Evolutionary conservation across 768 basidiomycete genomes (phyloP), one percentile per base, ranked within the genome.

Genomic region (Terana coerulea): DNA sequence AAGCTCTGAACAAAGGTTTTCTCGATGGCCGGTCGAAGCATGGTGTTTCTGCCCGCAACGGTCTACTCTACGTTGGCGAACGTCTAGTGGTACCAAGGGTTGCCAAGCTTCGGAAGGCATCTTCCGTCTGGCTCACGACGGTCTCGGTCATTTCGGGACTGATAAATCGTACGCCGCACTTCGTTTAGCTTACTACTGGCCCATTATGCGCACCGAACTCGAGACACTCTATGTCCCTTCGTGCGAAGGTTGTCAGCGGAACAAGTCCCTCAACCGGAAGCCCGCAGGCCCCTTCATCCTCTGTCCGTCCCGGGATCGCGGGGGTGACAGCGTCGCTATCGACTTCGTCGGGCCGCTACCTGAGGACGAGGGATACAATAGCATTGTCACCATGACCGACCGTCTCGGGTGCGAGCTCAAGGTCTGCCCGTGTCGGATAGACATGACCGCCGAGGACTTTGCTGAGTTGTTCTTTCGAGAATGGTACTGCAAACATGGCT

Each of bases 321-420:
- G 53, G 15, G 51, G 58, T 5, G 55, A 61, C 19, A 52, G 52
- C 14, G 55, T 66, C 3, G 55, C 60, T 12, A 57, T 69, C 8
- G 61, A 69, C 40, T 69, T 66, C 53, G 49, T 66, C 15, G 61
- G 65, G 4, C 64, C 64, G 1, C 51, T 69, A 11, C 67, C 67
- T 0, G 51, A 49, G 10, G 63, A 65, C 37, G 37, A 55, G 6
- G 57, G 59, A 3, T 63, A 26, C 49, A 55, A 69, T 34, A 58
- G 40, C 45, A 47, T 70, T 8, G 44, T 64, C 11, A 57, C 63
- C 3, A 58, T 60, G 25, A 68, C 62, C 0, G 60, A 65, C 42
- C 46, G 56, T 2, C 15, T 61, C 0, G 49, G 55, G 0, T 25
- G 56, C 0, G 63, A 65, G 29, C 6, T 61, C 3, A 25, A 0